Evolutionary conservation across 2,329 filamentous ascomycete genomes (phyloP).

Genomic region (Botrytis sinoallii): DNA sequence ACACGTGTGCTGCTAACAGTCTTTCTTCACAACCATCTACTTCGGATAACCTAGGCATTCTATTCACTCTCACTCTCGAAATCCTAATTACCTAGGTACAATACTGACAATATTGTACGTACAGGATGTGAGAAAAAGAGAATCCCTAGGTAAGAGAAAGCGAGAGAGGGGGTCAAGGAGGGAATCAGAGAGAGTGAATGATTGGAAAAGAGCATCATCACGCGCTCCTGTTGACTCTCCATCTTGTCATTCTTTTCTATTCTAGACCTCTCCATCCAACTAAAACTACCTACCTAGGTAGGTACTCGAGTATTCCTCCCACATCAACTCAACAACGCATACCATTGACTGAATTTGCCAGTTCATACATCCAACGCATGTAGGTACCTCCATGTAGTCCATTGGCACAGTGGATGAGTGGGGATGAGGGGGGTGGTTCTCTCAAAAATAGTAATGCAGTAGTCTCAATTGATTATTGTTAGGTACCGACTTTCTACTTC

Average conservation of each 20-base stretch:
- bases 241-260: not conserved
- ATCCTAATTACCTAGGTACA: not conserved
- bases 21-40: not conserved
- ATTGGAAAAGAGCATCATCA: not conserved
- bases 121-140: not conserved
- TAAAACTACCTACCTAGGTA: not conserved
- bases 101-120: not conserved
- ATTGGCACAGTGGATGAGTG: not conserved
- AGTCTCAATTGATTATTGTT: not conserved
- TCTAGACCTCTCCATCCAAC: not conserved
- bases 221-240: not conserved
- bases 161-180: not conserved
- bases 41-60: not conserved
- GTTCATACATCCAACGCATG: not conserved
- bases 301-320: not conserved
- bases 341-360: not conserved
- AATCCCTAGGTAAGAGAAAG: not conserved
- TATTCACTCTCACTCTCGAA: not conserved
- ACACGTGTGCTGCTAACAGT: not conserved
- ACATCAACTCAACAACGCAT: constrained; percentile 9
- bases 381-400: not conserved
- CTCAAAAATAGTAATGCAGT: constrained; percentile 2
- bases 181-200: not conserved
- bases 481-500: not conserved
- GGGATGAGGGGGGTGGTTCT: not conserved